These are phyloP conservation scores for Mycena venus DNA, from an alignment of 768 basidiomycete genomes.

Conservation along the genomic window DNA sequence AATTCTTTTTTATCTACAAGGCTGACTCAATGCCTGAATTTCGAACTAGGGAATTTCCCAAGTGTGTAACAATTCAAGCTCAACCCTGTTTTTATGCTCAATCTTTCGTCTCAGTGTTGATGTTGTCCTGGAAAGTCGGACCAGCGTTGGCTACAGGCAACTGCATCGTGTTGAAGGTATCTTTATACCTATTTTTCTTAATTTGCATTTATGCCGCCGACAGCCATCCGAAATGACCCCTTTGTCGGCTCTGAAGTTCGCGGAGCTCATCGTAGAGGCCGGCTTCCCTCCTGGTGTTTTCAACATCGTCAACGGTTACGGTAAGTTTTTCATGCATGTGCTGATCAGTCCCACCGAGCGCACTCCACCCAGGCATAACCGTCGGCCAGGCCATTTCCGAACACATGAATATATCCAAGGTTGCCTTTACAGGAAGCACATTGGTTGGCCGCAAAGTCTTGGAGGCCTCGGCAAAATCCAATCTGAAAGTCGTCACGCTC, in stretches of 20 bases:
- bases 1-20: too few species aligned
- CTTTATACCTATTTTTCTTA: not conserved
- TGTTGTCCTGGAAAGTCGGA: slow-evolving; percentile 46
- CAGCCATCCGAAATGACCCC: slow-evolving; percentile 79
- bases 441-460: slow-evolving; percentile 84
- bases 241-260: slow-evolving; percentile 65
- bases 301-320: slow-evolving; percentile 78
- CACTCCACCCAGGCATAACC: slow-evolving; percentile 38
- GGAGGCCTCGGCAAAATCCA: slow-evolving; percentile 83
- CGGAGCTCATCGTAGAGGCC: slow-evolving; percentile 69
- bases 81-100: not conserved
- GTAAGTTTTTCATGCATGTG: slow-evolving; percentile 57
- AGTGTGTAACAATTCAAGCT: slow-evolving; percentile 41
- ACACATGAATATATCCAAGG: slow-evolving; percentile 73
- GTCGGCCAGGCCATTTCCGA: slow-evolving; percentile 74
- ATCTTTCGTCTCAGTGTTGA: slow-evolving; percentile 26
- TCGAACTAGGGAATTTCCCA: slow-evolving; percentile 78
- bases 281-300: slow-evolving; percentile 81
- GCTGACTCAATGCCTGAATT: too few species aligned
- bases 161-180: slow-evolving; percentile 67
- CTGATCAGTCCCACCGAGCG: not conserved
- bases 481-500: slow-evolving; percentile 87
- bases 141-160: slow-evolving; percentile 63
- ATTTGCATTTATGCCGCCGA: not conserved
- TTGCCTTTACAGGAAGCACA: slow-evolving; percentile 91